Conservation (phyloP, 1,284 basidiomycete species). For the Cutaneotrichosporon cyanovorans region DNA sequence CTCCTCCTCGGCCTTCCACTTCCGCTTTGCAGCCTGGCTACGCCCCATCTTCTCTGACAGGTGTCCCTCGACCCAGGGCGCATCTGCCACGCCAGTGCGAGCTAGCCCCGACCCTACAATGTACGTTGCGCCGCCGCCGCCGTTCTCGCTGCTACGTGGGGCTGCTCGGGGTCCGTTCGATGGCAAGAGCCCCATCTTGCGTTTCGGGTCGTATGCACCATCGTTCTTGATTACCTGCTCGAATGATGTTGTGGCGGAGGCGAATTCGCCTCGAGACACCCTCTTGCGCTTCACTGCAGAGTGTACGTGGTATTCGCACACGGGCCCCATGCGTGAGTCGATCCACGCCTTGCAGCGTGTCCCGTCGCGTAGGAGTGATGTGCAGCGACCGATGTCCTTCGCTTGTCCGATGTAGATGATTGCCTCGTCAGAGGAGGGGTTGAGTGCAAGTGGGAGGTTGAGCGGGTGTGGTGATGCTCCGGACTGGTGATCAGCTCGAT, state of each 20-base stretch:
- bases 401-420: constrained; percentile 80
- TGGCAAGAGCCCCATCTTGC: constrained; percentile 43
- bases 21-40: constrained; percentile 56
- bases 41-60: constrained; percentile 59
- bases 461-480: constrained; percentile 57
- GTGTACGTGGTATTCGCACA: constrained; percentile 85
- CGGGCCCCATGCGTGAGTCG: constrained; percentile 63
- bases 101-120: constrained; percentile 61
- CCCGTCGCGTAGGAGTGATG: constrained; percentile 67
- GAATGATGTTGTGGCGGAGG: constrained; percentile 17
- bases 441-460: constrained; percentile 75
- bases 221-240: constrained; percentile 7
- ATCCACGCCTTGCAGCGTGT: constrained; percentile 76
- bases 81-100: constrained; percentile 46
- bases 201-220: constrained; percentile 55
- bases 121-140: constrained; percentile 59
- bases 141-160: constrained; percentile 27
- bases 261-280: constrained; percentile 69
- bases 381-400: constrained; percentile 75
- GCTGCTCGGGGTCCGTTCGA: constrained; percentile 21
- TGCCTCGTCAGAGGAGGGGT: constrained; percentile 69
- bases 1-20: constrained; percentile 54
- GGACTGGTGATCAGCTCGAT: constrained; percentile 1
- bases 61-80: constrained; percentile 46
- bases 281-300: constrained; percentile 66